phyloP scores from a whole-genome alignment of 805 yeast species.

The Scheffersomyces stipitis region DNA sequence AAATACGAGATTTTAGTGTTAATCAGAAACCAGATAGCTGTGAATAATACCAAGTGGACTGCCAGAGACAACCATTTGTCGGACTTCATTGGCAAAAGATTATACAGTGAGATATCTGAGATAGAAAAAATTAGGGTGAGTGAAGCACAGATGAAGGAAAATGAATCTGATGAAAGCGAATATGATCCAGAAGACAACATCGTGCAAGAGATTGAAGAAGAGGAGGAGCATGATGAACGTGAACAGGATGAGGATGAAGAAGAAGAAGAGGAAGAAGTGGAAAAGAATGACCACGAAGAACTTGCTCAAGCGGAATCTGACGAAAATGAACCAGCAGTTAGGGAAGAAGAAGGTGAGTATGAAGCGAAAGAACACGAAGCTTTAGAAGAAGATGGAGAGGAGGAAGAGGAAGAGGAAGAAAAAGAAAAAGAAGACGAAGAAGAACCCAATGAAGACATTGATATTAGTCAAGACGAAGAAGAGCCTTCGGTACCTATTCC shows the following conservation, averaged over 20 bases:
- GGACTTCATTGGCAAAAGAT: conserved; percentile 27
- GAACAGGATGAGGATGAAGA: conserved; percentile 14
- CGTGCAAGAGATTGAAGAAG: conserved; percentile 16
- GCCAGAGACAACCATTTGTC: conserved; percentile 29
- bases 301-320: too few relatives aligned
- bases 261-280: conserved; percentile 7
- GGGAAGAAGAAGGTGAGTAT: not conserved
- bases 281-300: conserved; percentile 5
- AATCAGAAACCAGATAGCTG: conserved; percentile 29
- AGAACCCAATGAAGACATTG: conserved; percentile 1
- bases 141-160: conserved; percentile 28
- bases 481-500: too few relatives aligned
- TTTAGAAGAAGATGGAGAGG: too few relatives aligned
- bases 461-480: too few relatives aligned
- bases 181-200: conserved; percentile 16
- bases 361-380: conserved; percentile 4
- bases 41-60: conserved; percentile 36
- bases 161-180: conserved; percentile 15
- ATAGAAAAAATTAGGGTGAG: conserved; percentile 27
- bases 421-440: not conserved
- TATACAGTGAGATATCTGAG: conserved; percentile 24
- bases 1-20: conserved; percentile 34
- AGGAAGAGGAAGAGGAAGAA: conserved; percentile 1
- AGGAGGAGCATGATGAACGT: conserved; percentile 17
- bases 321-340: not conserved